Base-by-base conservation (phyloP, 208 protist species). In the Acanthamoeba quina region DNA sequence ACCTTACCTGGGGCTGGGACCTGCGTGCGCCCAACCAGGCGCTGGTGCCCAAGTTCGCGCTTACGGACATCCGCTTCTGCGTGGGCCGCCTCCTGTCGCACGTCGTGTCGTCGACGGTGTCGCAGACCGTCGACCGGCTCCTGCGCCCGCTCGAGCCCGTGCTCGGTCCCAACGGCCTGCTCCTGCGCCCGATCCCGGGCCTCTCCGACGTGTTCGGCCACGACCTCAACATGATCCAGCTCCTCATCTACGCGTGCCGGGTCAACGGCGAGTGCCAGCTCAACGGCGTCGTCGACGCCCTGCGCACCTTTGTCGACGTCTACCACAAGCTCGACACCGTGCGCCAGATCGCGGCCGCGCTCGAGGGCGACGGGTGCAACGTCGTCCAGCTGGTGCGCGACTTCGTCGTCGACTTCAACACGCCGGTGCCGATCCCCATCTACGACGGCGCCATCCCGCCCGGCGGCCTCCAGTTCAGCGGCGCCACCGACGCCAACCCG, bases 71-170 rank as follows among this genome's bases (percentile, higher is more conserved):
- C 66, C 7, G 37, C 19, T 82, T 93, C 49, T 93, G 89, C 68
- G 29, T 93, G 5, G 89, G 89, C 41, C 60, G 66, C n/a, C 41
- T 93, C 66, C 66, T 93, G 44, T n/a, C 54, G 7, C 6, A 82
- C 19, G 41, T 82, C 41, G 47, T 93, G 34, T 29, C 13, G 11
- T 11, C 7, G 0, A 93, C 66, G 7, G 54, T 80, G 44, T 15
- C 26, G 66, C 89, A 93, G 34, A 74, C 85, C 13, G 52, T 41
- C 89, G 31, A 58, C 68, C 52, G 54, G 66, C 60, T 93, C 13
- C 89, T 93, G 26, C 0, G 80, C 11, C 89, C 89, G 66, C 89
- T 93, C 47, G 47, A 93, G n/a, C 60, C 60, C n/a, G 68, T 93
- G 37, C 54, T 93, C 10, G 89, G 89, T 15, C 89, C 89, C 15